Percentiles rank a stretch among this genome's conserved stretches.
Conservation (phyloP, 768 basidiomycete genomes). For the Lenzites betulinus region DNA sequence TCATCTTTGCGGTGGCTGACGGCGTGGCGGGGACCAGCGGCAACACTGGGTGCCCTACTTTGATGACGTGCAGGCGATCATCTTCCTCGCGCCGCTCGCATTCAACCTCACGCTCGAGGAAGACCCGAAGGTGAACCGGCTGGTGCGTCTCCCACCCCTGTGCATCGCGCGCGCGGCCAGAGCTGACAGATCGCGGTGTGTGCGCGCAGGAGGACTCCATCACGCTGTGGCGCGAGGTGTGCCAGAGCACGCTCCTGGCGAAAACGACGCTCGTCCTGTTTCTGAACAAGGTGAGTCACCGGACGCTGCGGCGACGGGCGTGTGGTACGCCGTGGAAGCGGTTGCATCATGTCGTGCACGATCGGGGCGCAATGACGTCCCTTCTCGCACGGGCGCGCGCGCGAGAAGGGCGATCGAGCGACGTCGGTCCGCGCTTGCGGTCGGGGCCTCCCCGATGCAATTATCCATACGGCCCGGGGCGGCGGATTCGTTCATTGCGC, state of each 20-base stretch:
- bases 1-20: background rate
- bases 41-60: conserved; percentile 78
- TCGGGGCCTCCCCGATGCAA: too few relatives aligned
- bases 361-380: background rate
- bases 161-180: background rate
- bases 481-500: too few relatives aligned
- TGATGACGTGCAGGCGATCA: conserved; percentile 78
- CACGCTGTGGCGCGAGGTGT: conserved; percentile 69
- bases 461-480: background rate
- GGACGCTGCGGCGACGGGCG: too few relatives aligned
- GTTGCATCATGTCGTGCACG: background rate
- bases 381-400: background rate
- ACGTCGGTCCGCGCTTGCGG: too few relatives aligned
- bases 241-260: conserved; percentile 59
- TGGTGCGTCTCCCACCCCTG: conserved; percentile 41
- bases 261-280: conserved; percentile 71
- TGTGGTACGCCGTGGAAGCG: background rate
- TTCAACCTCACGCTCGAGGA: conserved; percentile 76
- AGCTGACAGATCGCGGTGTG: background rate
- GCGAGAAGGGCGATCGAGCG: background rate
- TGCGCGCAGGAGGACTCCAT: conserved; percentile 70
- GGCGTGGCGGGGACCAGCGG: conserved; percentile 38
- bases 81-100: conserved; percentile 79
- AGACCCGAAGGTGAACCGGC: conserved; percentile 61
- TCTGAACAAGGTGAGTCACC: conserved; percentile 65